phyloP scores from a whole-genome alignment of 768 basidiomycete genomes.

The Sporobolomyces pararoseus region DNA sequence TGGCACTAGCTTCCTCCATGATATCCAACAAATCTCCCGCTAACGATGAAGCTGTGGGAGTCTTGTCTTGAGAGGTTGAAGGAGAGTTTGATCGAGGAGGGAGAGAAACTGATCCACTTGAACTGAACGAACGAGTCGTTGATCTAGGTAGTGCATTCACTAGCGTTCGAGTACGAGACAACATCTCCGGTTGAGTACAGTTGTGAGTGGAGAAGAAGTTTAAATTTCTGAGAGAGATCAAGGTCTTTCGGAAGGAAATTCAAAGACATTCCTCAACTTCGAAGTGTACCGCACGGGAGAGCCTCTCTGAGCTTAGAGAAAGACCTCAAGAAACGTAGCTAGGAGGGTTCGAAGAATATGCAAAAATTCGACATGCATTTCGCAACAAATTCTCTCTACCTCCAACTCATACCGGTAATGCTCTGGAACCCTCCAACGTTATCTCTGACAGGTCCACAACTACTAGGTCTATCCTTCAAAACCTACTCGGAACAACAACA shows the following conservation, averaged over 20 bases:
- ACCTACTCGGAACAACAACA: too few relatives aligned
- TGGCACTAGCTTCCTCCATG: neutral
- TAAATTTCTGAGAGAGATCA: too few relatives aligned
- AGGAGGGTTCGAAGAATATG: too few relatives aligned
- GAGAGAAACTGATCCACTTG: neutral
- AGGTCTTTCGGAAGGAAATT: too few relatives aligned
- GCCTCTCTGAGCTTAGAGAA: too few relatives aligned
- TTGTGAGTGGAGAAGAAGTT: neutral
- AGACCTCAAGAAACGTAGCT: too few relatives aligned
- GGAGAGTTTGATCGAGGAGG: neutral
- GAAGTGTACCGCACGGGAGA: too few relatives aligned
- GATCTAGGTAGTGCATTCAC: neutral
- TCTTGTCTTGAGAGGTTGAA: neutral
- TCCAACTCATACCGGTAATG: conserved; percentile 7
- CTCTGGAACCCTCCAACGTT: conserved; percentile 16
- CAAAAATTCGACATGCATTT: too few relatives aligned
- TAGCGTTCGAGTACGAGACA: neutral
- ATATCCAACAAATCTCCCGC: neutral
- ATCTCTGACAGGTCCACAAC: conserved; percentile 12
- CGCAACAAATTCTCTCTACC: neutral
- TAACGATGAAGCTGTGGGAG: neutral
- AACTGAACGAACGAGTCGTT: neutral
- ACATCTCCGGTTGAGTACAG: neutral
- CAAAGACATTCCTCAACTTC: too few relatives aligned
- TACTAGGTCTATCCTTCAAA: conserved; percentile 17